Base-by-base conservation (phyloP, 148 eudicot species). In the Oxyria digyna region DNA sequence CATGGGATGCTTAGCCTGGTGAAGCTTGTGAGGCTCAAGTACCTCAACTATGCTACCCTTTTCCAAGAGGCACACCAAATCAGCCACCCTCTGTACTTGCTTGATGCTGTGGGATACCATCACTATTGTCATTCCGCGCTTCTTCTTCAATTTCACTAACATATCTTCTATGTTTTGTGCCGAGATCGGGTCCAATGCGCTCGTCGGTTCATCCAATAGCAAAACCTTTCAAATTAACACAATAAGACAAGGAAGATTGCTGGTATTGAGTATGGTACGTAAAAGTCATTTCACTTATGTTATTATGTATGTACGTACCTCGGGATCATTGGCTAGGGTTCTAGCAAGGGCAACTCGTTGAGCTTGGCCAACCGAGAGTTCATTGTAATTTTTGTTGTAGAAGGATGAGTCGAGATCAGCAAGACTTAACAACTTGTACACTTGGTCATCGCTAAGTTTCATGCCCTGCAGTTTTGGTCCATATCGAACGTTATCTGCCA, bases 311-410 rank as follows among this genome's bases (percentile, higher is more conserved):
- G 32, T 69, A 79, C 82, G 15, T 73, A 79, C 82, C 82, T 79
- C 79, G 6, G 82, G 82, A 15, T 79, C 62, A 67, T 79, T 79
- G 7, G 82, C 82, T 27, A 79, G 74, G 15, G 79, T 79, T 59
- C 82, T 67, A 0, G 82, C 82, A 42, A 79, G 75, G 11, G 82
- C 82, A 70, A 79, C 82, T 32, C 82, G 72, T 37, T 79, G 82
- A 31, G 76, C 79, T 71, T 79, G 82, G 15, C 82, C 82, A 15
- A 79, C 79, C 0, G 82, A 79, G 13, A 79, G 62, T 29, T 79
- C 82, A 49, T 62, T 73, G 10, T 62, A 74, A 13, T 76, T 76
- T 17, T 70, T 52, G 75, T 73, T n/a, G 67, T 69, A 29, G 52
- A 79, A 79, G 17, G 82, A 70, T 48, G 74, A 71, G 52, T 79